Percentiles rank a stretch among this genome's conserved stretches.
Conservation (phyloP, 169 alveolate species). For the Plasmodium relictum region DNA sequence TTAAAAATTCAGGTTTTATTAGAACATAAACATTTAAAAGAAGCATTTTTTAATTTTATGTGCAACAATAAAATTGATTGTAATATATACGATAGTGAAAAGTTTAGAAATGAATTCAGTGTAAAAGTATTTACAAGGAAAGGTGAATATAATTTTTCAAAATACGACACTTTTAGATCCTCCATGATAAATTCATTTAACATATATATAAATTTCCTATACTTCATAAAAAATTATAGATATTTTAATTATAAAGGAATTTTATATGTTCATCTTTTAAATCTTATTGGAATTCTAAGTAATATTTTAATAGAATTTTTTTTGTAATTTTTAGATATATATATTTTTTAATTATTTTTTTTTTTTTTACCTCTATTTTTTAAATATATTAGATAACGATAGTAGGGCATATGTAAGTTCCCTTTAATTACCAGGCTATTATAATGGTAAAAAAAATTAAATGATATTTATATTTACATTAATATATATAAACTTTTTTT, state of each 20-base stretch:
- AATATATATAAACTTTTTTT: neutral
- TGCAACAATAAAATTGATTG: constrained; percentile 17
- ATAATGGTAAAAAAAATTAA: constrained; percentile 29
- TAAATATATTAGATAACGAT: constrained; percentile 33
- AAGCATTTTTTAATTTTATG: constrained; percentile 36
- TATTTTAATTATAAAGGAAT: neutral
- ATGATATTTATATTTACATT: neutral
- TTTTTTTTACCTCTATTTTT: neutral
- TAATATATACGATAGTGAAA: constrained; percentile 22
- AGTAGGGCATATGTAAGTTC: constrained; percentile 47
- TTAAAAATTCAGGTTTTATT: constrained; percentile 15
- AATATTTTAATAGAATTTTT: neutral
- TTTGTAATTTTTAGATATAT: neutral
- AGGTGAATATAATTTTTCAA: neutral
- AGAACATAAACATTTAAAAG: constrained; percentile 36
- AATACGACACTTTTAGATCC: neutral
- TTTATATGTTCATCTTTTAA: constrained; percentile 34
- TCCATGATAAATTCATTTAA: constrained; percentile 15
- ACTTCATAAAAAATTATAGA: constrained; percentile 24
- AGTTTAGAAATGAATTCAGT: constrained; percentile 1
- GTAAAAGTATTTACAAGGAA: neutral
- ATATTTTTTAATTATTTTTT: constrained; percentile 1
- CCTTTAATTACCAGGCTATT: constrained; percentile 49
- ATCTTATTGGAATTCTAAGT: constrained; percentile 46
- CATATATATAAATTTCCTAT: constrained; percentile 19